Percentiles rank a stretch among this genome's conserved stretches.
These are phyloP conservation scores for Crithidia sp. DNA, from an alignment of 208 protist genomes.

Conservation along the genomic window DNA sequence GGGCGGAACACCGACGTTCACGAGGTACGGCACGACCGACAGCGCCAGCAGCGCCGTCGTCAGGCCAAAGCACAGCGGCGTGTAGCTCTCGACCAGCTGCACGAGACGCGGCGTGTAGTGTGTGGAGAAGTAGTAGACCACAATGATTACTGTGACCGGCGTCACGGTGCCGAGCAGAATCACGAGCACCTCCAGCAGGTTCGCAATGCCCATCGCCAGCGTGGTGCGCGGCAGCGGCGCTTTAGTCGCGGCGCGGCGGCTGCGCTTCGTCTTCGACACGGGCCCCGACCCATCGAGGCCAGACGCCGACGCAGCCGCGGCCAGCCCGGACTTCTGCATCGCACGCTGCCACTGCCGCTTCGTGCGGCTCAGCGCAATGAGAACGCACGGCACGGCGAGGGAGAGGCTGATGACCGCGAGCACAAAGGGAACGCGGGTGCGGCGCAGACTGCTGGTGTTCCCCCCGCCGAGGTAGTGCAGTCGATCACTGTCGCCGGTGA, in stretches of 20 bases:
- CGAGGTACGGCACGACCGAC: slow-evolving; percentile 65
- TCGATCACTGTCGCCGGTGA: slow-evolving; percentile 17
- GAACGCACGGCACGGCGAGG: slow-evolving; percentile 62
- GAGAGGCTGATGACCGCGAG: slow-evolving; percentile 57
- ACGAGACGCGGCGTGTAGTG: slow-evolving; percentile 53
- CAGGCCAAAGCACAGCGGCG: slow-evolving; percentile 37
- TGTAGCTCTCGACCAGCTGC: slow-evolving; percentile 34
- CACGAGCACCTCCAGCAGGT: slow-evolving; percentile 58
- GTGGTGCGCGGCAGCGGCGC: slow-evolving; percentile 8
- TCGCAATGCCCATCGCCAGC: slow-evolving; percentile 36
- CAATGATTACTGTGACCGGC: slow-evolving; percentile 42
- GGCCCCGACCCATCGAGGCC: not conserved
- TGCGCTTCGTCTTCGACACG: not conserved
- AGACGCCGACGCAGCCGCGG: not conserved
- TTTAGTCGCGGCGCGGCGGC: not conserved
- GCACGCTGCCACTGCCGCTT: slow-evolving; percentile 47
- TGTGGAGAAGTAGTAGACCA: slow-evolving; percentile 55
- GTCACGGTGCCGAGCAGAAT: slow-evolving; percentile 48
- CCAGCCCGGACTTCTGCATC: not conserved
- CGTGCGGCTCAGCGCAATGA: slow-evolving; percentile 70
- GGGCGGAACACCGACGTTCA: slow-evolving; percentile 43
- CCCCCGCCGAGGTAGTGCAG: slow-evolving; percentile 21
- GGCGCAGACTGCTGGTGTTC: slow-evolving; percentile 1
- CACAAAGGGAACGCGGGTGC: slow-evolving; percentile 69
- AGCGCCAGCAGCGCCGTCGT: slow-evolving; percentile 43